Percentiles rank a stretch among this genome's conserved stretches.
Evolutionary conservation across 164 flowering plant genomes (phyloP).

Genomic region (Stephania japonica): DNA sequence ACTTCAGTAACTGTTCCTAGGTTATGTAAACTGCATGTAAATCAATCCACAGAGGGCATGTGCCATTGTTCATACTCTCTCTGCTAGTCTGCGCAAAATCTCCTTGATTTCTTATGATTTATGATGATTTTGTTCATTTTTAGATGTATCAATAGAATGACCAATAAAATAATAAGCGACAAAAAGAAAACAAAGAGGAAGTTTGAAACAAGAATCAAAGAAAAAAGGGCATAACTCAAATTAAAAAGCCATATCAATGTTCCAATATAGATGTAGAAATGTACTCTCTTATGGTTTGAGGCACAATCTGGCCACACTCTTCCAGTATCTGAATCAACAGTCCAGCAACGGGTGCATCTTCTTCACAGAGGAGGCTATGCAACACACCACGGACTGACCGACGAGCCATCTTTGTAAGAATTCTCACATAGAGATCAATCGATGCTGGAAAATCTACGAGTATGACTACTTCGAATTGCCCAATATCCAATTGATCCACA

Average conservation of each 20-base stretch:
- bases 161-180: no score
- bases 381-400: constrained; percentile 25
- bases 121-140: background rate
- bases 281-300: constrained; percentile 24
- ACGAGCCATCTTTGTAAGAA: constrained; percentile 43
- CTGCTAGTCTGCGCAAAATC: background rate
- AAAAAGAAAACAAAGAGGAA: no score
- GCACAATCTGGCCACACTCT: constrained; percentile 40
- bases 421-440: constrained; percentile 25
- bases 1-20: no score
- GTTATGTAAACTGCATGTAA: no score
- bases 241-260: constrained; percentile 7
- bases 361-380: constrained; percentile 28
- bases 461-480: constrained; percentile 27
- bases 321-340: constrained; percentile 33
- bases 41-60: background rate
- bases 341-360: constrained; percentile 26
- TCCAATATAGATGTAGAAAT: constrained; percentile 11
- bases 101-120: background rate
- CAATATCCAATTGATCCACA: constrained; percentile 14
- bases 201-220: background rate
- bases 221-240: background rate
- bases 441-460: constrained; percentile 21
- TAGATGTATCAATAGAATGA: background rate
- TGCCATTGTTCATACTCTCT: background rate